Percentiles rank a stretch among this genome's conserved stretches.
These are phyloP conservation scores for Chaetothyriales sp. DNA, from an alignment of 2,329 filamentous ascomycete genomes.

Conservation along the genomic window DNA sequence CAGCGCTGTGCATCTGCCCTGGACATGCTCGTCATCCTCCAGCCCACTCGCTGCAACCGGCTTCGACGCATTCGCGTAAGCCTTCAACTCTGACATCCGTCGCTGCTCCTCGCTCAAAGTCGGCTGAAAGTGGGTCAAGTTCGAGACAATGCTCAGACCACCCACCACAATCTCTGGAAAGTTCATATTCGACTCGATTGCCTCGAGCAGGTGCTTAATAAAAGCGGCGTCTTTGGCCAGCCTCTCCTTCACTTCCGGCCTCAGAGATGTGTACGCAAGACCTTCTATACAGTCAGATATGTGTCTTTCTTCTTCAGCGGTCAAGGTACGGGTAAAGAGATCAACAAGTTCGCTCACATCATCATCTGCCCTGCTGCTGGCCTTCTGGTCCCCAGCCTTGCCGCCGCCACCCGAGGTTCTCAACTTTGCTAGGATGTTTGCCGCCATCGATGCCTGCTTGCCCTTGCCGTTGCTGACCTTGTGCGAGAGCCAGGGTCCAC, in stretches of 20 bases:
- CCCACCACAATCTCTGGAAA: constrained; percentile 69
- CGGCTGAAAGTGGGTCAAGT: constrained; percentile 70
- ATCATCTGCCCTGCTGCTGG: constrained; percentile 23
- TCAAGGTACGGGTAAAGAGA: constrained; percentile 38
- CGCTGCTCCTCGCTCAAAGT: constrained; percentile 77
- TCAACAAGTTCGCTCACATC: constrained; percentile 40
- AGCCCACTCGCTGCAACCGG: constrained; percentile 50
- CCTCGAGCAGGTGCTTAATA: constrained; percentile 51
- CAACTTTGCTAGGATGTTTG: constrained; percentile 61
- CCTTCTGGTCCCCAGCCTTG: constrained; percentile 23
- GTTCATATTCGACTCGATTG: constrained; percentile 35
- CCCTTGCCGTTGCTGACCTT: constrained; percentile 61
- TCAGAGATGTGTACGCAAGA: constrained; percentile 79
- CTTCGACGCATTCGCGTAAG: constrained; percentile 78
- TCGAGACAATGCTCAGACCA: constrained; percentile 69
- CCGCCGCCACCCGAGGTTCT: constrained; percentile 24
- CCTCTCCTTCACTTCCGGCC: constrained; percentile 70
- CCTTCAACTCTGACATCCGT: constrained; percentile 80
- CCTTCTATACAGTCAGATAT: constrained; percentile 76
- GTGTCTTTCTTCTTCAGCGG: constrained; percentile 29
- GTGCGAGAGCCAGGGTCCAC: constrained; percentile 73
- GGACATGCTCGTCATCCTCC: constrained; percentile 63
- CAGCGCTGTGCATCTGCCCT: constrained; percentile 59
- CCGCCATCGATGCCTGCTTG: constrained; percentile 40
- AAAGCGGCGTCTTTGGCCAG: constrained; percentile 56